Evolutionary conservation across 75 land plant species (phyloP), one percentile per base, ranked within the genome.

Genomic region (Pinus taeda): DNA sequence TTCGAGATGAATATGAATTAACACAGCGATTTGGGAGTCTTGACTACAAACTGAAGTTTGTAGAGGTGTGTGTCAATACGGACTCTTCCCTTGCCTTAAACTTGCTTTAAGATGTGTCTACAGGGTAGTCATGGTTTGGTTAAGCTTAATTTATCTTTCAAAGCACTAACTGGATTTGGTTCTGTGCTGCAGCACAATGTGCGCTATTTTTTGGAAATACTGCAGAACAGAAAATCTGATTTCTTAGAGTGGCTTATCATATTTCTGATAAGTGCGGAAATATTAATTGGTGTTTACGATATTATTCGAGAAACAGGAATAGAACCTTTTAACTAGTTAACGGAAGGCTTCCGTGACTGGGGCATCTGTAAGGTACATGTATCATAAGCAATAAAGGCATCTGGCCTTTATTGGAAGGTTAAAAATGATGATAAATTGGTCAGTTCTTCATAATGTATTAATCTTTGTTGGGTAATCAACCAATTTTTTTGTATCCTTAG

Each of bases 241-340:
- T 76, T 93, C 39, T 77, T 90, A 74, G 97, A 94, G 58, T 92
- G 92, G 94, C 83, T 87, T 70, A 90, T 94, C 81, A 92, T 94
- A 57, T 42, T 82, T n/a, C 77, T 94, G 82, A 78, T 93, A 72
- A 84, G 82, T 26, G 85, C 84, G 26, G 94, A 93, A 76, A 89
- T 89, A 71, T 79, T 88, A 9, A 88, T 93, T 55, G 81, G 88
- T 66, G 39, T 93, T 22, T 91, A 85, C 76, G 86, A 89, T 62
- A 93, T 91, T 24, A 33, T 88, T 60, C 62, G 22, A 17, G 21
- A 60, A 60, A 20, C 62, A 20, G 62, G 62, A 60, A 49, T 49
- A 49, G 55, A 49, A 49, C 55, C 55, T 49, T 49, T 49, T 49
- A 49, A 49, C 55, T 49, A 49, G 55, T 49, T 49, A 9, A 49